phyloP scores from a whole-genome alignment of 2,329 filamentous ascomycete species.

The Tolypocladium tropicale region DNA sequence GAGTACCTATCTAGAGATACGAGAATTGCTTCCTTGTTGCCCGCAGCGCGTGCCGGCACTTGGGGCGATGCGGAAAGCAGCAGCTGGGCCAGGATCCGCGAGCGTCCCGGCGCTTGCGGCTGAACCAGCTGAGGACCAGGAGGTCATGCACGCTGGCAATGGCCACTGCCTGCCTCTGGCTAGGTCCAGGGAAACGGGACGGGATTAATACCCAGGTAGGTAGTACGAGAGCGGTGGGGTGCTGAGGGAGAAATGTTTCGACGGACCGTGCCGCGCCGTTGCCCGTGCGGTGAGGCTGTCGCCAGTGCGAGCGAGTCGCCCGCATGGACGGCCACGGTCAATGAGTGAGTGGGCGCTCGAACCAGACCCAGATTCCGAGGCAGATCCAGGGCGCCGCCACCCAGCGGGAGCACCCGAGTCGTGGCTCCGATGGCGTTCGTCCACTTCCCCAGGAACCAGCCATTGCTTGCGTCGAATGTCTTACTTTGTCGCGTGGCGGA shows the following conservation, averaged over 20 bases:
- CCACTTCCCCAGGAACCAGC: not conserved
- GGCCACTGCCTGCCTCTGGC: no score
- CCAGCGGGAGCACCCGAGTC: not conserved
- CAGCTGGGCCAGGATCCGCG: not conserved
- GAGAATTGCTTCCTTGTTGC: not conserved
- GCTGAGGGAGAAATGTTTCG: not conserved
- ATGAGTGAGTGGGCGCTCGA: no score
- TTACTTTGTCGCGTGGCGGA: not conserved
- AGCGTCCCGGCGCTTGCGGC: not conserved
- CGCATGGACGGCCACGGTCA: no score
- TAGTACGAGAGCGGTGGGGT: not conserved
- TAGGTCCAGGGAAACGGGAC: no score
- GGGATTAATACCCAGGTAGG: no score
- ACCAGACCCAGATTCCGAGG: no score
- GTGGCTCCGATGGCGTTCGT: not conserved
- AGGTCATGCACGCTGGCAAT: not conserved
- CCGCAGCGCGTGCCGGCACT: not conserved
- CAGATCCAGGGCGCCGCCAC: not conserved
- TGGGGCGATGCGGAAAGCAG: not conserved
- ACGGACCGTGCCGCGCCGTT: not conserved
- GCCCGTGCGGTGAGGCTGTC: not conserved
- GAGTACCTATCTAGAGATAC: no score
- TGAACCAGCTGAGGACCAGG: not conserved
- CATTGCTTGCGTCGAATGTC: not conserved
- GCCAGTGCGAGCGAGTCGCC: no score